Percentiles rank a stretch among this genome's conserved stretches.
phyloP scores from a whole-genome alignment of 306 rosid species.

The Cucurbita argyrosperma region DNA sequence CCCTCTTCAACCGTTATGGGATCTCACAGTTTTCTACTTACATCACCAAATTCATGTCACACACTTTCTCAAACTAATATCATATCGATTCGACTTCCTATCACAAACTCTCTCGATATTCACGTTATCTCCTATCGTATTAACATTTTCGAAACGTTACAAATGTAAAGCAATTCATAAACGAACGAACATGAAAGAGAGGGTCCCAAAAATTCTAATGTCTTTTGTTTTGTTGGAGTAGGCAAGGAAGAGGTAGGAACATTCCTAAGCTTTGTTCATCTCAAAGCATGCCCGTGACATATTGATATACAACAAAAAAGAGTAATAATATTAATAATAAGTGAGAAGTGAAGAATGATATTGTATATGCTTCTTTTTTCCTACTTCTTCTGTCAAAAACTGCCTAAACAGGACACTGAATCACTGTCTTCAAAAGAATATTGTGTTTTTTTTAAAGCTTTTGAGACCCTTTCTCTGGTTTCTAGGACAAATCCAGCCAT shows the following conservation, averaged over 20 bases:
- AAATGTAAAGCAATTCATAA: neutral
- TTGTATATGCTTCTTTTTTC: neutral
- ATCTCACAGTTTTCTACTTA: neutral
- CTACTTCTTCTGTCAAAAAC: neutral
- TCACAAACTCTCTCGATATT: neutral
- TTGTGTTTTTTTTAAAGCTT: neutral
- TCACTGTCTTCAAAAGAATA: conserved; percentile 5
- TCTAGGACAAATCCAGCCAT: conserved; percentile 4
- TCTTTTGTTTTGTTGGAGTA: neutral
- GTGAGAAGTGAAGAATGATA: neutral
- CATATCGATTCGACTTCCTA: neutral
- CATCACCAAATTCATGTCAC: neutral
- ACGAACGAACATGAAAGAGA: neutral
- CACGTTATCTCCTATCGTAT: neutral
- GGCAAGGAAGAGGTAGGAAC: conserved; percentile 22
- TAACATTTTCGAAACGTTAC: neutral
- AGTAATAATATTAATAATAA: neutral
- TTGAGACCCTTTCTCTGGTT: conserved; percentile 2
- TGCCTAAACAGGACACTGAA: neutral
- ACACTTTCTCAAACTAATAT: neutral
- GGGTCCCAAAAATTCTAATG: neutral
- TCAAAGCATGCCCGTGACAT: conserved; percentile 56
- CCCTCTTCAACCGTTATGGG: no score
- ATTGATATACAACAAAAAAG: neutral
- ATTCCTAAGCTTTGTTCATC: conserved; percentile 38